Evolutionary conservation across 805 yeast genomes (phyloP), one percentile per base, ranked within the genome.

Genomic region (Brettanomyces naardenensis): DNA sequence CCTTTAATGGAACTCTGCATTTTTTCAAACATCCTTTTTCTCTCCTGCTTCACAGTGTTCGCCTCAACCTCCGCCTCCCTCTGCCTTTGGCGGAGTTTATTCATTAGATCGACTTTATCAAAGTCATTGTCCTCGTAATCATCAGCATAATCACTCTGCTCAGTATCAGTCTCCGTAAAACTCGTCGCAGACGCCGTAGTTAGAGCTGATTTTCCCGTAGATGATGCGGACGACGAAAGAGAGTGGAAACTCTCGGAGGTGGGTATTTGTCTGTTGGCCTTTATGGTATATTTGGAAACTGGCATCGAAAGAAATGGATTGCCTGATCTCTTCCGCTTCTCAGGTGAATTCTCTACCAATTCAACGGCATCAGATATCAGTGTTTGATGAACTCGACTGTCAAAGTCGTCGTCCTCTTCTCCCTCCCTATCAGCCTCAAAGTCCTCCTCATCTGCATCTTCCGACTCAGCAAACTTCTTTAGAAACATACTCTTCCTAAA

Each of bases 91-190:
- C 40, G 40, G 7, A 56, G 44, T 20, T 44, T 45, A 10, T 37
- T 27, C 5, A 40, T 17, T 28, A 54, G 33, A 29, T 48, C 46
- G n/a, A 34, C 18, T 3, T 38, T 40, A 19, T 39, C 31, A 3
- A 39, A 35, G 17, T 42, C 48, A 19, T 48, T 35, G 15, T 44
- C 52, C 17, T 46, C 54, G 36, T 47, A 53, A 29, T 56, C 60
- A 9, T 47, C 54, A 1, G 52, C 56, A 30, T 56, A 57, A 33
- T 57, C 62, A 39, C 60, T 56, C 34, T 56, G 52, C 19, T 56
- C 61, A 1, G 59, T 48, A n/a, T 53, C 61, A 28, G 52, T 51
- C 33, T 56, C 60, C 20, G 53, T 39, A 28, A 40, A 47, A 14
- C 44, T 43, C 1, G 54, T 46, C 19, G 44, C 30, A 3, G 43